Evolutionary conservation across 768 basidiomycete species (phyloP).

Genomic region (Cystobasidium tubakii): DNA sequence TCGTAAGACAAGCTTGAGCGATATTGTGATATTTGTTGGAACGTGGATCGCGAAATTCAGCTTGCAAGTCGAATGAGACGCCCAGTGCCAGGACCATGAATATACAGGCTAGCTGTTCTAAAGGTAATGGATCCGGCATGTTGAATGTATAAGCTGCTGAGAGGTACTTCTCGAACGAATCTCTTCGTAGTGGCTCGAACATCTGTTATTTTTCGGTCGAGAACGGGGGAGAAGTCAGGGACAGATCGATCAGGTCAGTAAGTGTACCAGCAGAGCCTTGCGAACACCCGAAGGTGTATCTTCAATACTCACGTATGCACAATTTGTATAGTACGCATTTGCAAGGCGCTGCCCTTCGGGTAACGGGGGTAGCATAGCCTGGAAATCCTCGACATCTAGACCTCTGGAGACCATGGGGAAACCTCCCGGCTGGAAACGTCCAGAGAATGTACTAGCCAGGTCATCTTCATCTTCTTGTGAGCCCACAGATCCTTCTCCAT

Average conservation of each 20-base stretch:
- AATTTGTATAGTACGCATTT: slow-evolving; percentile 29
- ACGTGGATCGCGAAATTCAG: slow-evolving; percentile 13
- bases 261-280: not conserved
- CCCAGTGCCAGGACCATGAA: slow-evolving; percentile 32
- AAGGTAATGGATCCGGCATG: not conserved
- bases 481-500: slow-evolving; percentile 22
- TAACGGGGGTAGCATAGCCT: slow-evolving; percentile 32
- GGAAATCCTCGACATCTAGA: slow-evolving; percentile 32
- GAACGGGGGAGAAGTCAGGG: not conserved
- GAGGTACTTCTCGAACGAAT: slow-evolving; percentile 24
- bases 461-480: slow-evolving; percentile 29
- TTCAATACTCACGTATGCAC: slow-evolving; percentile 28
- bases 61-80: slow-evolving; percentile 22
- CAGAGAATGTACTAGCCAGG: not conserved
- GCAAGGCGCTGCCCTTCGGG: not conserved
- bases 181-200: slow-evolving; percentile 27
- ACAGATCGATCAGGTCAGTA: not conserved
- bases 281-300: too few species aligned
- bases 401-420: slow-evolving; percentile 28
- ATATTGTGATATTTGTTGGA: slow-evolving; percentile 31
- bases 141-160: slow-evolving; percentile 22
- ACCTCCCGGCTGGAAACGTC: not conserved
- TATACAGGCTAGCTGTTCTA: slow-evolving; percentile 26
- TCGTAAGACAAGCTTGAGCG: slow-evolving; percentile 31
- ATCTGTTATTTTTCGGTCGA: slow-evolving; percentile 9